Evolutionary conservation across 352 stramenopile genomes (phyloP).

Genomic region (Globisporangium spiculum): DNA sequence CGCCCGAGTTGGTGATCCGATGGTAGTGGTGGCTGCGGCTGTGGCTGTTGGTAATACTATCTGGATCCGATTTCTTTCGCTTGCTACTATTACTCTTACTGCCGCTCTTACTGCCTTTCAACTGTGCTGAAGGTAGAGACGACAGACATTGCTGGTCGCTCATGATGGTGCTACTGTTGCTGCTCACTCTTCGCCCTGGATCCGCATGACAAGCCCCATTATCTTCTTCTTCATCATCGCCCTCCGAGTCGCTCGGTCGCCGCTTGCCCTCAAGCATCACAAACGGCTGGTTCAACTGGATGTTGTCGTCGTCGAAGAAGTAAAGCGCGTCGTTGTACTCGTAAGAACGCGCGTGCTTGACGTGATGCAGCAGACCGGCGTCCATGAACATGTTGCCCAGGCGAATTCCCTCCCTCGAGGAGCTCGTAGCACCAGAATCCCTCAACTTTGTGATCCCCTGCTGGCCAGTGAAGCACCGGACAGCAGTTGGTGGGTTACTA

Average conservation of each 20-base stretch:
- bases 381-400: slow-evolving; percentile 40
- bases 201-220: background rate
- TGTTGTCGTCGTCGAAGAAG: slow-evolving; percentile 30
- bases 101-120: background rate
- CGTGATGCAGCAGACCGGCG: slow-evolving; percentile 30
- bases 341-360: slow-evolving; percentile 28
- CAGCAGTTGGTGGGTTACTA: background rate
- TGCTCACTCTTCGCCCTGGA: background rate
- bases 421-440: slow-evolving; percentile 11
- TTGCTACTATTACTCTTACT: background rate
- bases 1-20: background rate
- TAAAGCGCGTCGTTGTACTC: slow-evolving; percentile 24
- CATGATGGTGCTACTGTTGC: background rate
- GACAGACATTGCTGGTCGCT: background rate
- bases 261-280: slow-evolving; percentile 22
- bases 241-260: slow-evolving; percentile 3
- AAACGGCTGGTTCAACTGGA: slow-evolving; percentile 26
- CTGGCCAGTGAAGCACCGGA: slow-evolving; percentile 25
- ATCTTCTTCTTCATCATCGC: background rate
- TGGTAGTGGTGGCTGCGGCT: background rate
- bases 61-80: slow-evolving; percentile 5
- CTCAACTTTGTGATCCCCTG: slow-evolving; percentile 20
- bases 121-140: background rate
- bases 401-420: slow-evolving; percentile 27
- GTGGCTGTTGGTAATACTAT: background rate